Percentiles rank a stretch among this genome's conserved stretches.
phyloP scores from a whole-genome alignment of 305 asterid species.

The Rubia tinctorum region DNA sequence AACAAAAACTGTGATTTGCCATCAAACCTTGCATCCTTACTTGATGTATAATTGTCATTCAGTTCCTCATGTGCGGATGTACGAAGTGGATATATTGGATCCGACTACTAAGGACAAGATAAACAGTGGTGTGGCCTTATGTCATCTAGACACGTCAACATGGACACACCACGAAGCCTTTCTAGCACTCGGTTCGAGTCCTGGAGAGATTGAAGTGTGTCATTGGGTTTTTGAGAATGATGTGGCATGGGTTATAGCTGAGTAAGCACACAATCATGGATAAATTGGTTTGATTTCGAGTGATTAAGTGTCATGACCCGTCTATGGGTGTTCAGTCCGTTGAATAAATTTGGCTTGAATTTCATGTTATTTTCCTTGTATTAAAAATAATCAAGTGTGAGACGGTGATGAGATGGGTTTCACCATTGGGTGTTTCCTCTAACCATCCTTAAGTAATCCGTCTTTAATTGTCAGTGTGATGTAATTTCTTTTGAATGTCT shows the following conservation, averaged over 20 bases:
- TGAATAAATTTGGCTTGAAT: not conserved
- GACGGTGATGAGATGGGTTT: no score
- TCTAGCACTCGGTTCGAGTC: conserved; percentile 54
- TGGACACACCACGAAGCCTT: conserved; percentile 90
- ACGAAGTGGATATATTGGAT: conserved; percentile 70
- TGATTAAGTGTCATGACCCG: not conserved
- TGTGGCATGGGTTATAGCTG: conserved; percentile 63
- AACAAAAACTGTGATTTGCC: conserved; percentile 76
- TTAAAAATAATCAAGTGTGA: no score
- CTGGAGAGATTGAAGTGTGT: conserved; percentile 86
- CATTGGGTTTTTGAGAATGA: conserved; percentile 88
- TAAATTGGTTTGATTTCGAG: not conserved
- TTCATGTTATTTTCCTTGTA: not conserved
- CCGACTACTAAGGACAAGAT: conserved; percentile 41
- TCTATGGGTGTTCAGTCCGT: not conserved
- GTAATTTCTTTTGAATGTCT: not conserved
- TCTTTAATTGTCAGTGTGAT: not conserved
- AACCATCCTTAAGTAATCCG: not conserved
- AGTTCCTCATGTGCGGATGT: conserved; percentile 80
- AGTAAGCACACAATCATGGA: conserved; percentile 1
- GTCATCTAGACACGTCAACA: conserved; percentile 70
- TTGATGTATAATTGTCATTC: conserved; percentile 84
- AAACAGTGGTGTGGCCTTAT: conserved; percentile 72
- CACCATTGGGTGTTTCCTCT: not conserved
- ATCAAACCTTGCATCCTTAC: conserved; percentile 75